phyloP scores from a whole-genome alignment of 2,329 filamentous ascomycete genomes.

The Phyllosticta paracitricarpa region DNA sequence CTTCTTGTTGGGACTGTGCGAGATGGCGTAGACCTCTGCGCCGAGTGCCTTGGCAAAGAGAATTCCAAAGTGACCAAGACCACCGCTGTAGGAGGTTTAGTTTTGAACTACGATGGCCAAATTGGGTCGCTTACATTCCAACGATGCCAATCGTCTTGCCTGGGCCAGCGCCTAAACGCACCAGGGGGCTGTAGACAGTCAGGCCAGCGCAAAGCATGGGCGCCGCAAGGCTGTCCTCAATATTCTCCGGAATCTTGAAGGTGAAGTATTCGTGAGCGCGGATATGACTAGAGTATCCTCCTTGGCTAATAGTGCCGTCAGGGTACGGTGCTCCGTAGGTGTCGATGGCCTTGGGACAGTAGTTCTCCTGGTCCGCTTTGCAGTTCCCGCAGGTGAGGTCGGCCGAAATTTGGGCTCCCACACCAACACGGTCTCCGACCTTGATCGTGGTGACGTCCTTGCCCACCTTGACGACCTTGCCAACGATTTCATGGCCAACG shows the following conservation, averaged over 20 bases:
- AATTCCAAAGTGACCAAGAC: slow-evolving; percentile 58
- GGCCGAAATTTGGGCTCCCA: slow-evolving; percentile 41
- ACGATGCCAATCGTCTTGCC: slow-evolving; percentile 72
- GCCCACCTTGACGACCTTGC: slow-evolving; percentile 40
- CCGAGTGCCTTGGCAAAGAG: slow-evolving; percentile 55
- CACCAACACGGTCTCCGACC: slow-evolving; percentile 36
- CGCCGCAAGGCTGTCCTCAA: slow-evolving; percentile 52
- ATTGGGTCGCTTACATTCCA: slow-evolving; percentile 41
- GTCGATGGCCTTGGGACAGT: slow-evolving; percentile 40
- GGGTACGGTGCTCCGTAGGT: slow-evolving; percentile 41
- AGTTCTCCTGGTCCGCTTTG: slow-evolving; percentile 44
- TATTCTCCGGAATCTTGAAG: slow-evolving; percentile 65
- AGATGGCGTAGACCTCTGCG: slow-evolving; percentile 53
- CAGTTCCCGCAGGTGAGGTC: slow-evolving; percentile 41
- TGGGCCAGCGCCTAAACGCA: slow-evolving; percentile 63
- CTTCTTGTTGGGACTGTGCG: slow-evolving; percentile 50
- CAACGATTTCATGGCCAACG: slow-evolving; percentile 54
- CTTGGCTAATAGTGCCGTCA: slow-evolving; percentile 54
- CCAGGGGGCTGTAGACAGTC: slow-evolving; percentile 68
- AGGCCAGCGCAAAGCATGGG: slow-evolving; percentile 81
- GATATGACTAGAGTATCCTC: slow-evolving; percentile 58
- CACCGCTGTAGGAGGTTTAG: slow-evolving; percentile 35
- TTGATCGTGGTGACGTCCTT: slow-evolving; percentile 41
- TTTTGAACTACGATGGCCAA: slow-evolving; percentile 11
- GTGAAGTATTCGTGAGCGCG: slow-evolving; percentile 68